phyloP scores from a whole-genome alignment of 2,329 filamentous ascomycete species.

The Calonectria multiphialidica region DNA sequence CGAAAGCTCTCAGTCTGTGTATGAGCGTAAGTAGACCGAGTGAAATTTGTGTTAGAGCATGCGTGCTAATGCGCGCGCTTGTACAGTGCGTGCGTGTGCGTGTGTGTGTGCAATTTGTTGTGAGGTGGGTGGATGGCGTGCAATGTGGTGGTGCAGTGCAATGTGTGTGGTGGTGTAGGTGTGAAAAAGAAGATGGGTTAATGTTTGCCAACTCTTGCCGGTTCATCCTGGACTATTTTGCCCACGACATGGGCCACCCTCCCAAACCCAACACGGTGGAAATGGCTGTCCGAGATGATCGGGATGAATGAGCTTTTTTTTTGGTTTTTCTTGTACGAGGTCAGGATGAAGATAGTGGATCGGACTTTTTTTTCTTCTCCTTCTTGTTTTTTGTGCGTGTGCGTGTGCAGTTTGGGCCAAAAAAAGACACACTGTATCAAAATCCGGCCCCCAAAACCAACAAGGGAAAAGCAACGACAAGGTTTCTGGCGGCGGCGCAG shows the following conservation, averaged over 20 bases:
- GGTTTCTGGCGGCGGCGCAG: slow-evolving; percentile 27
- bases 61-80: not conserved
- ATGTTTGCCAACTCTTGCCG: not conserved
- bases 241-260: not conserved
- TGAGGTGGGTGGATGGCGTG: not conserved
- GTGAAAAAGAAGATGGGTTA: not conserved
- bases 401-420: not conserved
- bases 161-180: not conserved
- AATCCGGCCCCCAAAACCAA: not conserved
- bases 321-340: not conserved
- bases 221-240: not conserved
- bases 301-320: not conserved
- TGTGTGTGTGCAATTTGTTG: not conserved
- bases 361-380: not conserved
- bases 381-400: not conserved
- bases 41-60: not conserved
- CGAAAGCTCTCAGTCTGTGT: not conserved
- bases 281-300: slow-evolving; percentile 14
- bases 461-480: slow-evolving; percentile 30
- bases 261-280: slow-evolving; percentile 16
- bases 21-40: not conserved
- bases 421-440: slow-evolving; percentile 6
- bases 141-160: not conserved
- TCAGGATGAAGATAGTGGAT: slow-evolving; percentile 1
- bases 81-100: not conserved